Evolutionary conservation across 139 green algal genomes (phyloP).

Genomic region (Ettlia oleoabundans): DNA sequence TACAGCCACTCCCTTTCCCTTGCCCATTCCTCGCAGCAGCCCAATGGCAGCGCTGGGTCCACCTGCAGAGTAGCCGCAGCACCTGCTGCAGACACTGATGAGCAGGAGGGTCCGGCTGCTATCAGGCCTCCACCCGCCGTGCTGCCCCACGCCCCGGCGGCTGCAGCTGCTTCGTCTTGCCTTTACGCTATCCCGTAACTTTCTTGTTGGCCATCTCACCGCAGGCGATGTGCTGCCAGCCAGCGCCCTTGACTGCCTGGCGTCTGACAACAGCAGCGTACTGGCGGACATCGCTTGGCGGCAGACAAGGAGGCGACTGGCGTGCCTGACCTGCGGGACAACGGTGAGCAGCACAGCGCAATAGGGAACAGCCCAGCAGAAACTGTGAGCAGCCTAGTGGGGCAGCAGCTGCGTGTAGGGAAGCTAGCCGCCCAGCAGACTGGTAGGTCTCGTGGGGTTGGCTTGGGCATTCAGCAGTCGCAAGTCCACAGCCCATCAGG

Average conservation of each 20-base stretch:
- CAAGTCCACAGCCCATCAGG: no score
- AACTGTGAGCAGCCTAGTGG: no score
- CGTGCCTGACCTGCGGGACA: slow-evolving; percentile 78
- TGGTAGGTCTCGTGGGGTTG: no score
- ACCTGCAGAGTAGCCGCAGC: background rate
- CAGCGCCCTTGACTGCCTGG: slow-evolving; percentile 70
- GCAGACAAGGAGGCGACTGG: slow-evolving; percentile 81
- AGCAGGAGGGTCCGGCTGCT: background rate
- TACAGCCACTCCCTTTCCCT: background rate
- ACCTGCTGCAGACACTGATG: background rate
- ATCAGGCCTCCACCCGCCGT: no score
- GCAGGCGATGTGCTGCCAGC: slow-evolving; percentile 68
- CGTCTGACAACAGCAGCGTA: slow-evolving; percentile 55
- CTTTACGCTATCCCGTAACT: no score
- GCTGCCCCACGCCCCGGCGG: no score
- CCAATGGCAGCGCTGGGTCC: background rate
- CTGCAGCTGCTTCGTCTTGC: no score
- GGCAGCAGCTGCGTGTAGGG: no score
- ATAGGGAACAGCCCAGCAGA: no score
- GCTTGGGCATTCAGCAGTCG: no score
- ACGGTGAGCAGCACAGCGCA: no score
- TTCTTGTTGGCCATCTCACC: slow-evolving; percentile 42
- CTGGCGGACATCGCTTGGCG: slow-evolving; percentile 83
- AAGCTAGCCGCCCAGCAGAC: no score
- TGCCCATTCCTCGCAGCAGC: background rate